Evolutionary conservation across 306 rosid genomes (phyloP).

Genomic region (Prunus kanzakura): DNA sequence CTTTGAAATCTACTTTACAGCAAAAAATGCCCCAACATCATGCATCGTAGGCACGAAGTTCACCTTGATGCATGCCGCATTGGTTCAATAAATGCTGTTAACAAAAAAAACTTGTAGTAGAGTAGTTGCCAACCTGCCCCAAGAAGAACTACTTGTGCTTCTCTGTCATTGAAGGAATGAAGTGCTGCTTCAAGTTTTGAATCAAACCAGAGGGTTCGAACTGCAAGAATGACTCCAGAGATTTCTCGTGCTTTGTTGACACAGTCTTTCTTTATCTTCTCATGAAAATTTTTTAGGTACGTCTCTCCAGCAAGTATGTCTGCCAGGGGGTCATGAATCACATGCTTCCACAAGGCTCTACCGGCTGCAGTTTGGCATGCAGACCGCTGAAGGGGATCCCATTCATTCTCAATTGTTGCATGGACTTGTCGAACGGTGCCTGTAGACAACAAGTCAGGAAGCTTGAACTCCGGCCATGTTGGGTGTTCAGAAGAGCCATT

Average conservation of each 20-base stretch:
- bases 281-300: constrained; percentile 69
- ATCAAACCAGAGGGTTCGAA: constrained; percentile 94
- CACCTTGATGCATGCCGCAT: background rate
- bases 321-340: constrained; percentile 76
- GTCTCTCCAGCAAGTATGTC: constrained; percentile 80
- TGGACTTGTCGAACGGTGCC: constrained; percentile 62
- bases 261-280: constrained; percentile 78
- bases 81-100: constrained; percentile 4
- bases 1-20: background rate
- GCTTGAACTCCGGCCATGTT: constrained; percentile 67
- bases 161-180: constrained; percentile 45
- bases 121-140: constrained; percentile 74
- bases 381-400: constrained; percentile 78
- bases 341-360: constrained; percentile 95
- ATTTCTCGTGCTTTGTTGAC: constrained; percentile 74
- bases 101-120: constrained; percentile 9
- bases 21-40: background rate
- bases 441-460: constrained; percentile 59
- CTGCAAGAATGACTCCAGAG: constrained; percentile 93
- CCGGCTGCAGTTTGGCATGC: constrained; percentile 95
- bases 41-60: background rate
- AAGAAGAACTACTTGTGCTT: constrained; percentile 86
- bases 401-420: constrained; percentile 67
- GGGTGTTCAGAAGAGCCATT: constrained; percentile 44
- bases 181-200: constrained; percentile 64